Conservation (phyloP, 352 stramenopile species). For the Phytopythium sindhum region DNA sequence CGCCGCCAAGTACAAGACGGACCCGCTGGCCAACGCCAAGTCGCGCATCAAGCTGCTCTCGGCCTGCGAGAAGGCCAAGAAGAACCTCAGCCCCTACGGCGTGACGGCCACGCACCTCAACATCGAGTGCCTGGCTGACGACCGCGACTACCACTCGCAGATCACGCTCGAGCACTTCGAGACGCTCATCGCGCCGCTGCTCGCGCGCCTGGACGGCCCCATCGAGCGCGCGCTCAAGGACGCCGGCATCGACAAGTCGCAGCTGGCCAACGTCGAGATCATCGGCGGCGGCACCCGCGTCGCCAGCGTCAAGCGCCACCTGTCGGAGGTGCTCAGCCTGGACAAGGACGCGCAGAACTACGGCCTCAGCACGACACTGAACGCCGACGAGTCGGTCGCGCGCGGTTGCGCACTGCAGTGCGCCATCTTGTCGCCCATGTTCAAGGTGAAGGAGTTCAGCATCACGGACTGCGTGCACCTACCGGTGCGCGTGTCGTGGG, state of each 20-base stretch:
- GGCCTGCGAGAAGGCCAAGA: slow-evolving; percentile 99
- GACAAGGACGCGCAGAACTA: slow-evolving; percentile 94
- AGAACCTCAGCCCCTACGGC: slow-evolving; percentile 96
- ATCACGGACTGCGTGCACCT: slow-evolving; percentile 88
- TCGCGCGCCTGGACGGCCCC: slow-evolving; percentile 79
- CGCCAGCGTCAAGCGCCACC: slow-evolving; percentile 92
- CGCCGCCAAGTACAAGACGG: slow-evolving; percentile 94
- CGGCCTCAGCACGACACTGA: slow-evolving; percentile 98
- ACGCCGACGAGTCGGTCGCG: slow-evolving; percentile 98
- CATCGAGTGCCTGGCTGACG: slow-evolving; percentile 97
- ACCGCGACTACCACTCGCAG: slow-evolving; percentile 95
- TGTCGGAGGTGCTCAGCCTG: slow-evolving; percentile 90
- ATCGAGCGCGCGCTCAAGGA: slow-evolving; percentile 85
- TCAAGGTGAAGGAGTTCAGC: slow-evolving; percentile 95
- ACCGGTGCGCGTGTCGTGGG: slow-evolving; percentile 94
- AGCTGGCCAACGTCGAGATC: slow-evolving; percentile 95
- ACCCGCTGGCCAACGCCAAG: slow-evolving; percentile 91
- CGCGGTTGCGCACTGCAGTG: slow-evolving; percentile 97
- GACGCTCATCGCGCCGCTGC: slow-evolving; percentile 86
- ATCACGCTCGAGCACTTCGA: slow-evolving; percentile 96
- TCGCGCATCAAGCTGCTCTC: slow-evolving; percentile 96
- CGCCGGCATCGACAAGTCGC: slow-evolving; percentile 86
- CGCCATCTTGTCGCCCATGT: slow-evolving; percentile 97
- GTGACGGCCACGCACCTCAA: slow-evolving; percentile 96
- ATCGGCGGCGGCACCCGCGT: slow-evolving; percentile 95